Evolutionary conservation across 2,329 filamentous ascomycete genomes (phyloP).

Genomic region (Chaetomium olivaceum): DNA sequence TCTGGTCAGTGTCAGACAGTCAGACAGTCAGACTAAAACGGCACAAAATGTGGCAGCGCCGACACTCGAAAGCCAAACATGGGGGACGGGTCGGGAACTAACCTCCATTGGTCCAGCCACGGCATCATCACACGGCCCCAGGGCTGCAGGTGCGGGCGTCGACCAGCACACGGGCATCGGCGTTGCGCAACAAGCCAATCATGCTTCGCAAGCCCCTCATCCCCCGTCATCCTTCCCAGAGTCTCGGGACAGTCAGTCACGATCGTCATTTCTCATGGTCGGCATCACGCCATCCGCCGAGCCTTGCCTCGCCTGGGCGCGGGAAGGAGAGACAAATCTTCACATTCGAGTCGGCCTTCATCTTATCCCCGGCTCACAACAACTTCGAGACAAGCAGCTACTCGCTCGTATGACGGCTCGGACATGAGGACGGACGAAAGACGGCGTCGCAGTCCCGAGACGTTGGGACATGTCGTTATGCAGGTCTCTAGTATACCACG

Average conservation of each 20-base stretch:
- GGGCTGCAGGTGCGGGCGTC: background rate
- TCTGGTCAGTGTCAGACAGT: background rate
- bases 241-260: slow-evolving; percentile 8
- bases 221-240: slow-evolving; percentile 15
- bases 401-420: background rate
- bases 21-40: background rate
- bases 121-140: slow-evolving; percentile 8
- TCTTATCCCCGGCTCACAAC: background rate
- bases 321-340: background rate
- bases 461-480: background rate
- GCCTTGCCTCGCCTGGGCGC: background rate
- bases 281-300: background rate
- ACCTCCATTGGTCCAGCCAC: slow-evolving; percentile 6
- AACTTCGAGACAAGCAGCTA: background rate
- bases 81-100: background rate
- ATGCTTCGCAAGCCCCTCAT: background rate
- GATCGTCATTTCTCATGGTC: background rate
- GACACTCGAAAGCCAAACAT: background rate
- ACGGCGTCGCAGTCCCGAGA: background rate
- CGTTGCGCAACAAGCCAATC: background rate
- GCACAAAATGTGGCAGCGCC: slow-evolving; percentile 1
- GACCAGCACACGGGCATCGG: background rate
- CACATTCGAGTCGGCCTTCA: background rate
- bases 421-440: background rate
- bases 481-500: slow-evolving; percentile 6